A percentile compares a stretch with the other conserved stretches of the same genome.
phyloP scores from a whole-genome alignment of 129 eudicot genomes.

The Flaveria linearis region DNA sequence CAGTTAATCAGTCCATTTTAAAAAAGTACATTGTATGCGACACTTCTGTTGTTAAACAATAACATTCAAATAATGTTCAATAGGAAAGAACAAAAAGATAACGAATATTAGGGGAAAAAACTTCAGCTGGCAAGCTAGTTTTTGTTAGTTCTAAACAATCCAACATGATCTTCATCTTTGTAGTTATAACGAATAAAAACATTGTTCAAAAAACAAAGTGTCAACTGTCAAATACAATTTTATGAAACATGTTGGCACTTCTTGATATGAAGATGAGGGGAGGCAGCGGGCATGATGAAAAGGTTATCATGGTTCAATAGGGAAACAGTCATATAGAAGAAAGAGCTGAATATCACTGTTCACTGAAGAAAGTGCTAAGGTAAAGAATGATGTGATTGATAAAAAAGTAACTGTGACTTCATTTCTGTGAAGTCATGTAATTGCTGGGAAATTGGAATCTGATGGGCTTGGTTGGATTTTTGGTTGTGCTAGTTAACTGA shows the following conservation, averaged over 20 bases:
- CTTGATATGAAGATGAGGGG: slow-evolving; percentile 1
- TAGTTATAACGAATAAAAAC: not conserved
- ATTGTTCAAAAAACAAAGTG: not conserved
- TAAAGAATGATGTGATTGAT: not conserved
- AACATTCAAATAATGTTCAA: not conserved
- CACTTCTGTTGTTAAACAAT: too few relatives aligned
- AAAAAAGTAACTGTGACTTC: not conserved
- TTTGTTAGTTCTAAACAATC: not conserved
- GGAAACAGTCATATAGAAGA: not conserved
- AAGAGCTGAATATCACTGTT: not conserved
- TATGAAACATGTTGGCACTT: slow-evolving; percentile 15
- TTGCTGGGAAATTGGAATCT: not conserved
- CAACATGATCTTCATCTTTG: not conserved
- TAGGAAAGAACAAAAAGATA: not conserved
- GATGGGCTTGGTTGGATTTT: too few relatives aligned
- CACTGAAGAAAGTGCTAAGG: not conserved
- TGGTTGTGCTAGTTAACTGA: too few relatives aligned
- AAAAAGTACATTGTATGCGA: not conserved
- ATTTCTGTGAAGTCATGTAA: not conserved
- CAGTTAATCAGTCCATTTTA: not conserved
- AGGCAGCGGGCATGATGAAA: not conserved
- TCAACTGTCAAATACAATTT: slow-evolving; percentile 12
- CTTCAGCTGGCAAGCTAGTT: not conserved
- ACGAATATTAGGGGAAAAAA: not conserved
- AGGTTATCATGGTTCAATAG: not conserved